phyloP scores from a whole-genome alignment of 1,139 yeast species.

The Saccharomyces hybrid region DNA sequence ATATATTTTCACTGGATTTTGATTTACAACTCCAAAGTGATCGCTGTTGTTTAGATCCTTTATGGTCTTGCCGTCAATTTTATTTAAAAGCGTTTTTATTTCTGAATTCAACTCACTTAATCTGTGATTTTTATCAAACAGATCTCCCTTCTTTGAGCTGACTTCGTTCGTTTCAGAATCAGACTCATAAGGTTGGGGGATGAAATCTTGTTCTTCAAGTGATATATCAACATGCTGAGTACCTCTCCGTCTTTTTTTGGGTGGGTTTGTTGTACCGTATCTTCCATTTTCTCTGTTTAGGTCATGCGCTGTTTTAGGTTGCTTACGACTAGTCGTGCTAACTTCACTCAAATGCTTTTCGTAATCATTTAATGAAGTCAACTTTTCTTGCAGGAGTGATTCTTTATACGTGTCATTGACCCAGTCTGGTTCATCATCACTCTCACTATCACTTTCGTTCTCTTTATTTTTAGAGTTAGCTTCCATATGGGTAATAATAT shows the following conservation, averaged over 20 bases:
- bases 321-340: slow-evolving; percentile 11
- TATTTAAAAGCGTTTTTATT: slow-evolving; percentile 38
- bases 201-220: slow-evolving; percentile 21
- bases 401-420: slow-evolving; percentile 41
- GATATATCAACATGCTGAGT: slow-evolving; percentile 16
- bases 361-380: slow-evolving; percentile 34
- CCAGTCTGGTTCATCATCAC: slow-evolving; percentile 52
- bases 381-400: slow-evolving; percentile 29
- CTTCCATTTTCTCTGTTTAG: slow-evolving; percentile 10
- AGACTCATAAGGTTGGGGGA: slow-evolving; percentile 30
- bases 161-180: slow-evolving; percentile 27
- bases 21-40: slow-evolving; percentile 10
- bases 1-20: slow-evolving; percentile 45
- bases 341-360: slow-evolving; percentile 34
- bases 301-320: slow-evolving; percentile 5
- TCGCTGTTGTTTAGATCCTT: slow-evolving; percentile 5
- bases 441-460: slow-evolving; percentile 8
- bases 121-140: slow-evolving; percentile 21
- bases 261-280: slow-evolving; percentile 6
- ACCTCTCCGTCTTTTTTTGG: slow-evolving; percentile 17
- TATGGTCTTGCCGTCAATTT: slow-evolving; percentile 31
- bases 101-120: slow-evolving; percentile 35
- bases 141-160: slow-evolving; percentile 2
- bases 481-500: slow-evolving; percentile 7
- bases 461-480: slow-evolving; percentile 5